Evolutionary conservation across 2,329 filamentous ascomycete species (phyloP), one percentile per base, ranked within the genome.

Genomic region (Aspergillus phoenicis): DNA sequence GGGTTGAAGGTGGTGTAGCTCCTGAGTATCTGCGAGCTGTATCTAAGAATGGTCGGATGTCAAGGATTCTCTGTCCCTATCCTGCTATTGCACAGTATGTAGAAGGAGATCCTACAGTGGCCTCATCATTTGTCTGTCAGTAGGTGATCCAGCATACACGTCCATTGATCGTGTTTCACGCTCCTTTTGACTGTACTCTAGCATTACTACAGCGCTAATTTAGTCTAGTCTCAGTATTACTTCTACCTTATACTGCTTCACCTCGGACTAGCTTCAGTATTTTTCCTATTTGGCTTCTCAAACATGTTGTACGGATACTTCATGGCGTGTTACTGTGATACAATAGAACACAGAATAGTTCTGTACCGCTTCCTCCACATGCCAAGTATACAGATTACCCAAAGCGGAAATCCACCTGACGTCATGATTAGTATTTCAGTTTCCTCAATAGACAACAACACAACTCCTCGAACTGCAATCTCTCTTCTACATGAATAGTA

Each of bases 1-100:
- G 64, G 64, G 64, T 66, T 7, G 64, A 66, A 52, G 47, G 52
- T 8, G 62, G 54, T 8, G 28, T 28, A n/a, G 60, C 58, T 8
- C 64, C 64, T 15, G 58, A 59, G 5, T 43, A 22, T n/a, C 48
- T 66, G 24, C 62, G 36, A 11, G 86, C 78, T 74, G 10, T 26
- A 1, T 22, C 15, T 8, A 36, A 20, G 8, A 4, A 15, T 13
- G 39, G 39, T 26, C 8, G 39, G 10, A 48, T 13, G 20, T 20
- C 45, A 6, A 11, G 45, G 24, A 22, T 24, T 15, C 45, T 48
- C 13, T 48, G 45, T 15, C 45, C 45, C 10, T 48, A 48, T 48
- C 45, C 45, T 26, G 8, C 24, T 15, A 11, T 10, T 11, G 20
- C 22, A 4, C 10, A 11, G 20, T 26, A 24, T 26, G 5, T 48